Conservation (phyloP, 345 rosid genomes). For the Carallia brachiata region DNA sequence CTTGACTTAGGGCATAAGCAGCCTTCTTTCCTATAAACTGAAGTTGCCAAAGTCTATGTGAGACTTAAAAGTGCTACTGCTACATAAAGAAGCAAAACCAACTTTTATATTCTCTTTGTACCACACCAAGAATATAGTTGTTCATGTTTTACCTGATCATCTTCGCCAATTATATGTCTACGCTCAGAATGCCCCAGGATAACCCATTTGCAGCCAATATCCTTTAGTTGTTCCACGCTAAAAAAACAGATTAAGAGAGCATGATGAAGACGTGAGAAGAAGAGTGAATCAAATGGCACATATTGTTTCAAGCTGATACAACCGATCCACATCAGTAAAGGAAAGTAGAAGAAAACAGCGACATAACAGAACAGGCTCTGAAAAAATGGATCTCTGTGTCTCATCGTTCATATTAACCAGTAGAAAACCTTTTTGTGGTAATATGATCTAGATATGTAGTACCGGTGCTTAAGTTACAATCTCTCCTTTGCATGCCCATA, state of each 20-base stretch:
- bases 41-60: slow-evolving; percentile 20
- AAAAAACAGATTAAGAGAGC: slow-evolving; percentile 16
- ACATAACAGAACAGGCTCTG: too few relatives aligned
- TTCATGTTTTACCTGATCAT: slow-evolving; percentile 58
- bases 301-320: too few relatives aligned
- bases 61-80: neutral
- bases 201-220: slow-evolving; percentile 94
- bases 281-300: too few relatives aligned
- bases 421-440: too few relatives aligned
- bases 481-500: too few relatives aligned
- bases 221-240: slow-evolving; percentile 92
- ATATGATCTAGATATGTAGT: too few relatives aligned
- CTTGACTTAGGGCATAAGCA: slow-evolving; percentile 82
- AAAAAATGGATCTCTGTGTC: too few relatives aligned
- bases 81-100: slow-evolving; percentile 1
- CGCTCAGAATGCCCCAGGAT: slow-evolving; percentile 98
- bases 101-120: neutral
- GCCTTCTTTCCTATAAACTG: slow-evolving; percentile 98
- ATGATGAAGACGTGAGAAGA: neutral
- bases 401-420: too few relatives aligned
- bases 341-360: too few relatives aligned
- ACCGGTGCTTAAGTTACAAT: too few relatives aligned
- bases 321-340: too few relatives aligned
- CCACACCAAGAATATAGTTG: neutral
- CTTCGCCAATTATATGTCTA: slow-evolving; percentile 91